These are phyloP conservation scores for Xenosphaeropsis pyriputrescens DNA, from an alignment of 2,329 filamentous ascomycete genomes.

Conservation along the genomic window DNA sequence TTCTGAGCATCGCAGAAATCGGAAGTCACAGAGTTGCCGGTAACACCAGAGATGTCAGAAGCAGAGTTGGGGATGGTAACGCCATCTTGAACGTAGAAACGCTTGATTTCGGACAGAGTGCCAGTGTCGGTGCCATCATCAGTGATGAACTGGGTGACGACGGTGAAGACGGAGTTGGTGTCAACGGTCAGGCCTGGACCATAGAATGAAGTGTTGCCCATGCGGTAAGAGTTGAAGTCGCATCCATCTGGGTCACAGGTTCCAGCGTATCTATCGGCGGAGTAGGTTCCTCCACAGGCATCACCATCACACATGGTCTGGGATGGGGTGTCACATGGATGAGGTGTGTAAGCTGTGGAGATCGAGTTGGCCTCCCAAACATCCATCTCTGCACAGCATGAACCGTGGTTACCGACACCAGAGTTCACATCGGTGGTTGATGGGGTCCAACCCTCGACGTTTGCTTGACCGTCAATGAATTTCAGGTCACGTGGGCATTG, in stretches of 20 bases:
- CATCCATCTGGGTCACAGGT: constrained; percentile 46
- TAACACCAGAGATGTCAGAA: constrained; percentile 28
- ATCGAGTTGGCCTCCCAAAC: constrained; percentile 50
- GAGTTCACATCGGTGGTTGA: constrained; percentile 34
- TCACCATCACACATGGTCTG: constrained; percentile 26
- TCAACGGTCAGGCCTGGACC: constrained; percentile 37
- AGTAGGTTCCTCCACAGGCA: constrained; percentile 22
- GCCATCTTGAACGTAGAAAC: constrained; percentile 42
- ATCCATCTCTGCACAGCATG: constrained; percentile 57
- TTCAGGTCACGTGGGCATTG: constrained; percentile 38
- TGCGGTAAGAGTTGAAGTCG: constrained; percentile 46
- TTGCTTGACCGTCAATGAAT: constrained; percentile 37
- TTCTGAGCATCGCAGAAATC: constrained; percentile 42
- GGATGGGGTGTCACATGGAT: constrained; percentile 31
- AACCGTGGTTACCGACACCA: constrained; percentile 35
- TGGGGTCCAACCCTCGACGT: constrained; percentile 35
- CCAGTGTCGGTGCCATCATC: constrained; percentile 30
- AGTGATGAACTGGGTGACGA: constrained; percentile 45
- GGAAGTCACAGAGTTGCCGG: constrained; percentile 36
- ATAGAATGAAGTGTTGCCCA: constrained; percentile 40
- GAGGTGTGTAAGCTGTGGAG: constrained; percentile 41
- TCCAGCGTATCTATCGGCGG: constrained; percentile 32
- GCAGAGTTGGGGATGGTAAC: constrained; percentile 34
- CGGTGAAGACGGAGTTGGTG: constrained; percentile 35
- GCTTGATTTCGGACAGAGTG: constrained; percentile 34